A percentile compares a stretch with the other conserved stretches of the same genome.
phyloP scores from a whole-genome alignment of 148 eudicot genomes.

The Drosera capensis region DNA sequence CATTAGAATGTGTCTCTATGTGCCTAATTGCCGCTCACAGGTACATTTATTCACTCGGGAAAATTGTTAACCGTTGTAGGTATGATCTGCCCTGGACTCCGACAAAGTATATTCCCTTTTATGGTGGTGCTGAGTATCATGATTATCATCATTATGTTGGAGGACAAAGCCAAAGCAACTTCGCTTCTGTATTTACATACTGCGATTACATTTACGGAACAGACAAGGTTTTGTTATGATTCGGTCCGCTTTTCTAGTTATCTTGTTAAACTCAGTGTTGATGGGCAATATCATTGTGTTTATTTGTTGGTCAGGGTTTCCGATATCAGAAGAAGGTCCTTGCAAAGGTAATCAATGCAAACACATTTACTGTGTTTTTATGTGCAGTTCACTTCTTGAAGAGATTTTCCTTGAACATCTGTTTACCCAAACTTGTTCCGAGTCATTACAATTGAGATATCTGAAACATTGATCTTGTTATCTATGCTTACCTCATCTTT shows the following conservation, averaged over 20 bases:
- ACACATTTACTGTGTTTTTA: neutral
- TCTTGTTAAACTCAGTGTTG: constrained; percentile 4
- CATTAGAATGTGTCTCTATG: no score
- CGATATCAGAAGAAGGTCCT: constrained; percentile 79
- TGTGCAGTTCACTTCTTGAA: no score
- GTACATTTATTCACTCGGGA: no score
- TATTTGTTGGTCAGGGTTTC: constrained; percentile 52
- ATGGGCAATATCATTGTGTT: constrained; percentile 7
- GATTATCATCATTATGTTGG: constrained; percentile 99
- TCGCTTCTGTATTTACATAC: constrained; percentile 92
- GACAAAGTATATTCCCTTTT: constrained; percentile 83
- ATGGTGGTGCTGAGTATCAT: constrained; percentile 93
- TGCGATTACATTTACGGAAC: constrained; percentile 98
- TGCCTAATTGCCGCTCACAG: no score
- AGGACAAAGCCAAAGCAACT: constrained; percentile 94
- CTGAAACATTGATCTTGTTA: no score
- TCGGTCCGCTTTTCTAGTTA: constrained; percentile 1
- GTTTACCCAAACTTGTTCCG: no score
- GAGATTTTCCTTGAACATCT: no score
- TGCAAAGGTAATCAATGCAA: constrained; percentile 41
- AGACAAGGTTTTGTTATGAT: constrained; percentile 52
- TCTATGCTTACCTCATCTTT: no score
- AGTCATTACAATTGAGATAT: no score
- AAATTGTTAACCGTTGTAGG: constrained; percentile 24
- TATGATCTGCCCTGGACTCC: constrained; percentile 87